Evolutionary conservation across 2,329 filamentous ascomycete genomes (phyloP).

Genomic region (Cyclaneusma minus): DNA sequence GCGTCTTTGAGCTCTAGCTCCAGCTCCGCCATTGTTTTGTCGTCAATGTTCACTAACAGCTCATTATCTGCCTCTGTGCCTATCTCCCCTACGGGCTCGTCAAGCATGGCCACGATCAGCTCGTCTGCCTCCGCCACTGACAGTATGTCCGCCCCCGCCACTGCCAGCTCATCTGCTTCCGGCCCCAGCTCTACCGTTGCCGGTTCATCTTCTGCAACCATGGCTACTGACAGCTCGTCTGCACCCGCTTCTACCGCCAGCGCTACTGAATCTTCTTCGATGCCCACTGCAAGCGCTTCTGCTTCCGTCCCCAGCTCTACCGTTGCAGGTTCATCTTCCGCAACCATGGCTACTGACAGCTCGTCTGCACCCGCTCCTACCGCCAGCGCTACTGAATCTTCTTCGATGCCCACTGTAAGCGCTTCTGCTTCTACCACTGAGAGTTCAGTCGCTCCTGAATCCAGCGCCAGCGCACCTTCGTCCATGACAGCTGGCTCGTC

Average conservation of each 20-base stretch:
- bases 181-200: not conserved
- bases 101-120: conserved; percentile 2
- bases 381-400: not conserved
- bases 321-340: not conserved
- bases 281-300: not conserved
- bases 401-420: not conserved
- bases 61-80: conserved; percentile 3
- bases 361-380: not conserved
- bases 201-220: not conserved
- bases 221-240: not conserved
- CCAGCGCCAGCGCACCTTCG: not conserved
- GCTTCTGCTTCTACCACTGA: conserved; percentile 1
- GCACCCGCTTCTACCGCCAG: not conserved
- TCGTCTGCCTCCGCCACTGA: conserved; percentile 2
- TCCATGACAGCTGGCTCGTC: not conserved
- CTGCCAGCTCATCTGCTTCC: conserved; percentile 2
- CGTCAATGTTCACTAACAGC: conserved; percentile 4
- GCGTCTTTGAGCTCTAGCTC: conserved; percentile 10
- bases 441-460: not conserved
- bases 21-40: conserved; percentile 6
- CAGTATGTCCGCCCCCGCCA: not conserved
- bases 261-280: not conserved
- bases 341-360: not conserved
- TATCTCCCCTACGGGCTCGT: conserved; percentile 1
- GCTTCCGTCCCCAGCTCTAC: not conserved